Conservation (phyloP, 2,329 filamentous ascomycete genomes). For the Penicillium sp. region DNA sequence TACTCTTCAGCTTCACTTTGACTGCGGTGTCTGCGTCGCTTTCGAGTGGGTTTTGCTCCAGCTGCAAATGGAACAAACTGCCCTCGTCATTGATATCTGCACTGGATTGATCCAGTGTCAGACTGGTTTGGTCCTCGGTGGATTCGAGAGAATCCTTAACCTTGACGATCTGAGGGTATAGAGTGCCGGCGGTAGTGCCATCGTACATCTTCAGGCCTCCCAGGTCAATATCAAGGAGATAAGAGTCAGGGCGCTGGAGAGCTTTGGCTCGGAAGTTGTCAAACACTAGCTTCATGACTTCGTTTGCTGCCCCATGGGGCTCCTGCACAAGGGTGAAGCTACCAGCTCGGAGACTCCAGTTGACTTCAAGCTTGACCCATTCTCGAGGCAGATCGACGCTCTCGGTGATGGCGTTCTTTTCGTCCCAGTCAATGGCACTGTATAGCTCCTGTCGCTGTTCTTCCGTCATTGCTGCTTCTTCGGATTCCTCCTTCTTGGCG, state of each 20-base stretch:
- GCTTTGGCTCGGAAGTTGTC: constrained; percentile 92
- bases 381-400: constrained; percentile 88
- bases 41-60: constrained; percentile 95
- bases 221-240: constrained; percentile 83
- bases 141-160: constrained; percentile 81
- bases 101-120: constrained; percentile 28
- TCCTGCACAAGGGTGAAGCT: constrained; percentile 92
- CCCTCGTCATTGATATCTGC: constrained; percentile 57
- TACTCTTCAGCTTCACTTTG: constrained; percentile 86
- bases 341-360: constrained; percentile 89
- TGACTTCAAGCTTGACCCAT: constrained; percentile 87
- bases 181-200: constrained; percentile 85
- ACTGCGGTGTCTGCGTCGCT: constrained; percentile 88
- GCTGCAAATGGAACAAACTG: constrained; percentile 86
- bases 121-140: constrained; percentile 41
- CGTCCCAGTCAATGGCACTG: constrained; percentile 96
- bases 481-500: constrained; percentile 69
- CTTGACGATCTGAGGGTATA: constrained; percentile 92
- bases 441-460: constrained; percentile 96
- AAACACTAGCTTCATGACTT: constrained; percentile 89
- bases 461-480: constrained; percentile 87
- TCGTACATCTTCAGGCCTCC: constrained; percentile 94
- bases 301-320: constrained; percentile 73
- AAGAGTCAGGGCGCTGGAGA: constrained; percentile 85
- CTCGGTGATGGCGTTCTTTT: constrained; percentile 86